These are phyloP conservation scores for Arthrobotrys entomopaga DNA, from an alignment of 2,329 filamentous ascomycete species.

Conservation along the genomic window DNA sequence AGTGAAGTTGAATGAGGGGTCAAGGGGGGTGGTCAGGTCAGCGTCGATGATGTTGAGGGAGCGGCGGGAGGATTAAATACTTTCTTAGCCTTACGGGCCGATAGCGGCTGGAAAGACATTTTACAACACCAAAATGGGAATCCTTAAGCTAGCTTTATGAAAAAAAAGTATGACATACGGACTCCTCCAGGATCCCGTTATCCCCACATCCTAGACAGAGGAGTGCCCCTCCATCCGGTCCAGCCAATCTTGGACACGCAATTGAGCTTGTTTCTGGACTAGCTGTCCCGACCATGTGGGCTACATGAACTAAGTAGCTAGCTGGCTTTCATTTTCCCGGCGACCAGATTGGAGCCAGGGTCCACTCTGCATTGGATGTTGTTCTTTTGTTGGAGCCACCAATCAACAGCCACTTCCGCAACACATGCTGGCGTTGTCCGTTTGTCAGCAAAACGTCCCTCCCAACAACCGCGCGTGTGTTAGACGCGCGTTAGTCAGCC, in stretches of 20 bases:
- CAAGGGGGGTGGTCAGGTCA: neutral
- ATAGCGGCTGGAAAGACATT: slow-evolving; percentile 31
- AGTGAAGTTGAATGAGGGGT: neutral
- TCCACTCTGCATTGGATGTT: neutral
- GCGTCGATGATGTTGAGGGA: slow-evolving; percentile 5
- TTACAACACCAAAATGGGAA: slow-evolving; percentile 30
- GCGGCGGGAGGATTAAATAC: slow-evolving; percentile 5
- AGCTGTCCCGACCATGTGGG: slow-evolving; percentile 5
- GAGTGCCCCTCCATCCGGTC: slow-evolving; percentile 1
- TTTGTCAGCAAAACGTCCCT: neutral
- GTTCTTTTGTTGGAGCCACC: slow-evolving; percentile 2
- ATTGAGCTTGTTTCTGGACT: slow-evolving; percentile 11
- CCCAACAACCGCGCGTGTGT: neutral
- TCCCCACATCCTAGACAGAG: slow-evolving; percentile 1
- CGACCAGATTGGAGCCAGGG: slow-evolving; percentile 9
- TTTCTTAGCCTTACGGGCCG: slow-evolving; percentile 8
- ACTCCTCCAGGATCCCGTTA: neutral
- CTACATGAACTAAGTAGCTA: too few relatives aligned
- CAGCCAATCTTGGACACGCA: slow-evolving; percentile 5
- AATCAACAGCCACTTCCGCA: slow-evolving; percentile 20
- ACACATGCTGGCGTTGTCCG: slow-evolving; percentile 26
- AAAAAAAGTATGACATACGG: slow-evolving; percentile 18
- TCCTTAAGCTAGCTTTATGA: too few relatives aligned
- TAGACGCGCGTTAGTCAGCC: neutral
- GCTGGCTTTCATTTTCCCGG: slow-evolving; percentile 17